Evolutionary conservation across 116 monocot species (phyloP), one percentile per base, ranked within the genome.

Genomic region (Iris pallida): DNA sequence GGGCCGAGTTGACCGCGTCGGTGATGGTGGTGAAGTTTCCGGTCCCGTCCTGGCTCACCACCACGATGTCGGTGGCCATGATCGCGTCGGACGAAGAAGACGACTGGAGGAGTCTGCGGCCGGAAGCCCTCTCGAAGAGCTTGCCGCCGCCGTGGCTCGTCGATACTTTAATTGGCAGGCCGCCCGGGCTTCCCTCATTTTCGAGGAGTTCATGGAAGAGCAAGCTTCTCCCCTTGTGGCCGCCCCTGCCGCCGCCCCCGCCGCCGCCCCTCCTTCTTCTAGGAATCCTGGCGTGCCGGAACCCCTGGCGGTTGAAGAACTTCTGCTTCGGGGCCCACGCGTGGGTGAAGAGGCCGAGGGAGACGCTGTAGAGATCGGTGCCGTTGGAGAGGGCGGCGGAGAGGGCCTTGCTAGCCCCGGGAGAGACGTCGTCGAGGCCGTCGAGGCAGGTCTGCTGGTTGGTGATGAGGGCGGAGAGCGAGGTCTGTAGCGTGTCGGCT

Each of bases 401-500:
- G 66, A 88, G 68, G 53, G 68, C 76, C 7, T 79, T 76, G 20
- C 69, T 80, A 4, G 77, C 52, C 13, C 71, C 68, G 5, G 78
- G 65, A 11, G 85, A 74, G 9, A 76, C 60, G 7, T 47, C 78
- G 51, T 77, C 71, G 30, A 88, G 59, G 14, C 92, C 86, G 43
- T 88, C 89, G 30, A 77, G 57, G 53, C 92, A 93, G 6, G 92
- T 93, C 63, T 86, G 81, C 17, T 79, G 81, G 69, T 93, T 88
- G 46, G 88, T 86, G 12, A 93, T 51, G 11, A 83, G 61, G 0
- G 92, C 92, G 8, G 83, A 79, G 47, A 93, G 92, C 15, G 82
- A 42, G 14, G 88, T 75, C 45, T 81, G 81, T 40, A 82, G 54
- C 52, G 68, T 15, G 7, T 88, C 83, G 4, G 89, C 70, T 53